Conservation (phyloP, 305 asterid species). For the Andrographis paniculata region DNA sequence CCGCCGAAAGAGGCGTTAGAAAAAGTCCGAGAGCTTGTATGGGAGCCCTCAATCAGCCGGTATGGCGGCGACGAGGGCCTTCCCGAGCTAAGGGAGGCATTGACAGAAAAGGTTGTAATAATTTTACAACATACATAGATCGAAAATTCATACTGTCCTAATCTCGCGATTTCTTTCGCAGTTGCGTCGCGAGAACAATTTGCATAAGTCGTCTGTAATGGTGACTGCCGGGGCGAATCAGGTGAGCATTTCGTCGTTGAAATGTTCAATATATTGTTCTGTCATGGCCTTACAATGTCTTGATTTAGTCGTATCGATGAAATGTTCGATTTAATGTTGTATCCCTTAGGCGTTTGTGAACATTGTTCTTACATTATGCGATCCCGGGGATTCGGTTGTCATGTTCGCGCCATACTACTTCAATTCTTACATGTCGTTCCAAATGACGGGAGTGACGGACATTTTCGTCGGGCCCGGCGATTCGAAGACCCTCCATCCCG, state of each 20-base stretch:
- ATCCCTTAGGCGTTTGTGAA: conserved; percentile 99
- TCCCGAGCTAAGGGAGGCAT: conserved; percentile 86
- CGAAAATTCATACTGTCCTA: too few relatives aligned
- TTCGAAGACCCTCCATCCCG: conserved; percentile 78
- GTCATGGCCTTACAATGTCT: too few relatives aligned
- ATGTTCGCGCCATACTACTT: conserved; percentile 99
- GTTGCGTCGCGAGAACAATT: conserved; percentile 61
- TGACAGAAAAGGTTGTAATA: conserved; percentile 47
- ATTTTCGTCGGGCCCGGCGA: conserved; percentile 90
- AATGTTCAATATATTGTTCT: too few relatives aligned
- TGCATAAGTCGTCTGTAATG: conserved; percentile 85
- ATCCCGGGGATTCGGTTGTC: conserved; percentile 79
- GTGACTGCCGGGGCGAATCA: conserved; percentile 99
- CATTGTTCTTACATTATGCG: conserved; percentile 78
- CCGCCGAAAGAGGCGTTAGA: conserved; percentile 82
- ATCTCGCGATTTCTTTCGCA: conserved; percentile 28
- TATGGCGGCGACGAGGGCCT: conserved; percentile 97
- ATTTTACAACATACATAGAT: not conserved
- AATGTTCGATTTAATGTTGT: conserved; percentile 19
- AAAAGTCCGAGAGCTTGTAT: conserved; percentile 56
- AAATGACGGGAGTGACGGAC: conserved; percentile 94
- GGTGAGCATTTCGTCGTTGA: conserved; percentile 34
- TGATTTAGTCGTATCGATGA: too few relatives aligned
- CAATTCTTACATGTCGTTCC: conserved; percentile 95
- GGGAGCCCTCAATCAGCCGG: conserved; percentile 82